Percentiles rank a stretch among this genome's conserved stretches.
phyloP scores from a whole-genome alignment of 345 rosid species.

The Corymbia maculata region DNA sequence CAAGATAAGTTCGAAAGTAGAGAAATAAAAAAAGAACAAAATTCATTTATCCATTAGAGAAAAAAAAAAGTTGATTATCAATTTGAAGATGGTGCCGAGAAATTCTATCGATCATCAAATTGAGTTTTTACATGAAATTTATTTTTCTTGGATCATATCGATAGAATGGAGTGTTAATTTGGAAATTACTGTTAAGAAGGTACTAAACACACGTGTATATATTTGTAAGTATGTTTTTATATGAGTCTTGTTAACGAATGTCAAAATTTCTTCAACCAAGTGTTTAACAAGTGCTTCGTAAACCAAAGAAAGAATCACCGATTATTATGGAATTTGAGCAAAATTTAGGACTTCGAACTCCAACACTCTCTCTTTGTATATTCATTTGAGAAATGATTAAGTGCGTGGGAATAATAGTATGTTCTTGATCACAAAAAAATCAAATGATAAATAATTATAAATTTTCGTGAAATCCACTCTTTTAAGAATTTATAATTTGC shows the following conservation, averaged over 20 bases:
- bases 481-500: too few relatives aligned
- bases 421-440: too few relatives aligned
- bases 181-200: neutral
- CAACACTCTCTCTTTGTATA: neutral
- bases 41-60: neutral
- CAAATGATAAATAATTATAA: too few relatives aligned
- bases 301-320: too few relatives aligned
- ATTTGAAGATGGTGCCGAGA: too few relatives aligned
- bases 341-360: neutral
- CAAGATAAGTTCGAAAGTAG: neutral
- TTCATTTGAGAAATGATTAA: neutral
- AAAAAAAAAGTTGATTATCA: too few relatives aligned
- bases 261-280: neutral
- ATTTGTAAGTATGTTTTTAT: fast-evolving
- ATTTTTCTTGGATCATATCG: neutral
- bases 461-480: too few relatives aligned
- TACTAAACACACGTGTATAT: neutral
- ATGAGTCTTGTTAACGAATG: neutral
- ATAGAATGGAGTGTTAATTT: neutral
- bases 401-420: too few relatives aligned
- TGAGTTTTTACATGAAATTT: neutral
- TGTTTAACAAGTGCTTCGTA: neutral
- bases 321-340: neutral
- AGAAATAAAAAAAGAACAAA: neutral
- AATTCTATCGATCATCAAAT: too few relatives aligned